Evolutionary conservation across 768 basidiomycete genomes (phyloP).

Genomic region (Lepiota venenata): DNA sequence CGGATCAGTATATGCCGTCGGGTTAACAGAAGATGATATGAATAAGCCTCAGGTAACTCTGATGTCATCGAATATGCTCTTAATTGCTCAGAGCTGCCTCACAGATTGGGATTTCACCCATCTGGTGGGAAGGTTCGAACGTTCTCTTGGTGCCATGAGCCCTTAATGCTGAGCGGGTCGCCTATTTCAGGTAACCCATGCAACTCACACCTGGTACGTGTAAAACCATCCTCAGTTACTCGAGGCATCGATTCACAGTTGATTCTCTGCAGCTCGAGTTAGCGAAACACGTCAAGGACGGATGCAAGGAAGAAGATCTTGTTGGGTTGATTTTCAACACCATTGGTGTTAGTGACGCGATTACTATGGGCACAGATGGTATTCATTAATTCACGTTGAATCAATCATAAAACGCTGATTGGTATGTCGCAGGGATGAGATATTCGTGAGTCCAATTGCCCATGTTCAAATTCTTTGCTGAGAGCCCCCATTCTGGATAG

Average conservation of each 20-base stretch:
- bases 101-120: conserved; percentile 82
- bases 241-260: neutral
- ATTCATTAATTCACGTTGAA: conserved; percentile 19
- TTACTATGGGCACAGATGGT: conserved; percentile 90
- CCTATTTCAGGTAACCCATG: conserved; percentile 70
- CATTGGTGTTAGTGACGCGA: conserved; percentile 81
- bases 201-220: conserved; percentile 71
- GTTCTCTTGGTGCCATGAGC: neutral
- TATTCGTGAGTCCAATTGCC: conserved; percentile 61
- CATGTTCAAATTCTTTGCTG: neutral
- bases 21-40: conserved; percentile 77
- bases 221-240: conserved; percentile 1
- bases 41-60: conserved; percentile 69
- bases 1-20: conserved; percentile 71
- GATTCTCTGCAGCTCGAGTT: conserved; percentile 61
- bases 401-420: neutral
- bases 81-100: conserved; percentile 4
- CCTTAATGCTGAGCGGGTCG: neutral
- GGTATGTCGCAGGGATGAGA: conserved; percentile 61
- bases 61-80: neutral
- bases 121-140: conserved; percentile 88
- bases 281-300: conserved; percentile 75
- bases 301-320: conserved; percentile 76
- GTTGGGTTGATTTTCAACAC: conserved; percentile 85
- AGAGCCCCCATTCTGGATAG: conserved; percentile 28